Base-by-base conservation (phyloP, 2,329 filamentous ascomycete species). In the Paracorniculantispora psalliotae region DNA sequence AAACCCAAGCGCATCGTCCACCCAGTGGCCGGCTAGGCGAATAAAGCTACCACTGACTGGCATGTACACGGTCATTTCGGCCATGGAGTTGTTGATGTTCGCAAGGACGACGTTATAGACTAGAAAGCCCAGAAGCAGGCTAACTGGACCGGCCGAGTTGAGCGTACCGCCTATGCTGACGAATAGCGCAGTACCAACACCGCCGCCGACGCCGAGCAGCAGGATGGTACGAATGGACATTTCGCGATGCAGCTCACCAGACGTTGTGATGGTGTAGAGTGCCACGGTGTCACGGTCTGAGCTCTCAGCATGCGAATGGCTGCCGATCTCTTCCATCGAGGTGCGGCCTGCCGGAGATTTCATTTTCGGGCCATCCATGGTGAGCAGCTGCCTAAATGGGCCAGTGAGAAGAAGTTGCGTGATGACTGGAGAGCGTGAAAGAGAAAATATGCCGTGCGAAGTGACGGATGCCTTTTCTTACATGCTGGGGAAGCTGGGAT, bases 21-120 rank as follows among this genome's bases (percentile, higher is more conserved):
- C 82, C 81, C 83, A 88, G 63, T 83, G 76, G 33, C 84, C 84
- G 4, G 84, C 84, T 66, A 87, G 77, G 60, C 85, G 83, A 62
- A 88, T 80, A 67, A 87, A 87, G 2, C 81, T 81, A 62, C 84
- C 84, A 43, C 77, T 79, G 48, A 88, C 79, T 19, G 85, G 85
- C 78, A 85, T 83, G 62, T 80, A 81, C 43, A 78, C 77, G 37
- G 76, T 79, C 84, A 88, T 88, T 69, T 88, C 85, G 7, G 85
- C 85, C 61, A 87, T 76, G 63, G 78, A 79, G 67, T 86, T 87
- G 77, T 87, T 87, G 66, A 87, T 81, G 47, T 85, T 73, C 25
- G 75, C 84, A 59, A 88, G 75, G 56, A 87, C 66, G 65, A 74
- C 68, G 43, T 75, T 76, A 67, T 87, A 85, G 47, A 84, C 62